phyloP scores from a whole-genome alignment of 306 rosid species.

The Gleditsia sinensis region DNA sequence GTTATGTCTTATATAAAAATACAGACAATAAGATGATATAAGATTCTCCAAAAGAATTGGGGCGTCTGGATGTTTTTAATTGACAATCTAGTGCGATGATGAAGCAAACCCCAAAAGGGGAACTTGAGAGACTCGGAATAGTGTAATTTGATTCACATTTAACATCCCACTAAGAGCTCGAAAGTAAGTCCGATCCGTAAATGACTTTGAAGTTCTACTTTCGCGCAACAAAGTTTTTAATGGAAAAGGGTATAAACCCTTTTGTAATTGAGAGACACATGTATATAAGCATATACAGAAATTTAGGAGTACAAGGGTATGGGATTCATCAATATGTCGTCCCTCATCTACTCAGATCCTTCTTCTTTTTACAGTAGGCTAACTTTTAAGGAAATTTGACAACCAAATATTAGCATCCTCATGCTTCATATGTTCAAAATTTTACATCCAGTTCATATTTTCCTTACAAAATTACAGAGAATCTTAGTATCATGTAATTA shows the following conservation, averaged over 20 bases:
- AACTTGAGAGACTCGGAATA: not conserved
- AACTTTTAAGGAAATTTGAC: not conserved
- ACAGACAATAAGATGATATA: slow-evolving; percentile 15
- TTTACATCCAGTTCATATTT: not conserved
- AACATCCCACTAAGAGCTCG: not conserved
- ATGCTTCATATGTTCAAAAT: not conserved
- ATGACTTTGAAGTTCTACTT: not conserved
- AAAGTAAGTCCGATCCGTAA: not conserved
- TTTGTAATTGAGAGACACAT: not conserved
- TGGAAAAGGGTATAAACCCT: not conserved
- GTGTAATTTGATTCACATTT: not conserved
- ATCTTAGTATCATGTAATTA: no score
- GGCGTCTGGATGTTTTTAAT: slow-evolving; percentile 28
- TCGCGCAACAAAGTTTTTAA: not conserved
- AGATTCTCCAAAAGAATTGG: slow-evolving; percentile 46
- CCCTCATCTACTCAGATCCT: not conserved
- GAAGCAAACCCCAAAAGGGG: slow-evolving; percentile 23
- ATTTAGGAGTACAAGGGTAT: not conserved
- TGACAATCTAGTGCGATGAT: slow-evolving; percentile 32
- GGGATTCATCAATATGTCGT: not conserved
- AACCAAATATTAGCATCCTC: not conserved
- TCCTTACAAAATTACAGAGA: not conserved
- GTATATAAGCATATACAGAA: not conserved
- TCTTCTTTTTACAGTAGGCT: not conserved
- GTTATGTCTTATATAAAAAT: not conserved